A percentile compares a stretch with the other conserved stretches of the same genome.
These are phyloP conservation scores for Yamadazyma membranifaciens DNA, from an alignment of 1,139 yeast genomes.

Conservation along the genomic window DNA sequence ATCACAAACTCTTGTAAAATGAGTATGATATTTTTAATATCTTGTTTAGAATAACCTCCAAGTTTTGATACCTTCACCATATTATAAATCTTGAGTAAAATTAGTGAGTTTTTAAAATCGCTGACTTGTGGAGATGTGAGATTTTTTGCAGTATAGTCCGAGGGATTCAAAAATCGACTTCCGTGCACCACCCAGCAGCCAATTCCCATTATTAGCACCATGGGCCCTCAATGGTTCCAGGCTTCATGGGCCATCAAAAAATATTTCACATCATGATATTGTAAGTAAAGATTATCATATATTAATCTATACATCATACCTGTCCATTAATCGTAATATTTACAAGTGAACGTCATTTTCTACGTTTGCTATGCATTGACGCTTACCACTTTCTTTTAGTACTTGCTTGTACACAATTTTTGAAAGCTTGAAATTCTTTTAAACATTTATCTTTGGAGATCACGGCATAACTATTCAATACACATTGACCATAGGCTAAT, in stretches of 20 bases:
- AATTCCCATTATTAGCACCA: no score
- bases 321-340: neutral
- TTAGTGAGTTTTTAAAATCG: neutral
- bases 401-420: conserved; percentile 49
- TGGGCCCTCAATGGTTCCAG: no score
- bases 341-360: no score
- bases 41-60: conserved; percentile 36
- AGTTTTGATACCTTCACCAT: conserved; percentile 40
- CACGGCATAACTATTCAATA: conserved; percentile 53
- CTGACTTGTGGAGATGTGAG: no score
- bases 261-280: no score
- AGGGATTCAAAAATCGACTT: no score
- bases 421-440: conserved; percentile 55
- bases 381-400: conserved; percentile 15
- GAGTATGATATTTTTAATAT: conserved; percentile 32
- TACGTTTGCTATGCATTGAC: neutral
- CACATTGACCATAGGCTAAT: conserved; percentile 60
- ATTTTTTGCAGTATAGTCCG: no score
- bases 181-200: no score
- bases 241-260: no score
- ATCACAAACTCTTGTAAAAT: conserved; percentile 38
- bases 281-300: no score
- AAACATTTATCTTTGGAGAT: conserved; percentile 57
- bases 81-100: neutral
- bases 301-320: no score